Base-by-base conservation (phyloP, 495 filamentous ascomycete species). In the Chlorociboria aeruginascens region DNA sequence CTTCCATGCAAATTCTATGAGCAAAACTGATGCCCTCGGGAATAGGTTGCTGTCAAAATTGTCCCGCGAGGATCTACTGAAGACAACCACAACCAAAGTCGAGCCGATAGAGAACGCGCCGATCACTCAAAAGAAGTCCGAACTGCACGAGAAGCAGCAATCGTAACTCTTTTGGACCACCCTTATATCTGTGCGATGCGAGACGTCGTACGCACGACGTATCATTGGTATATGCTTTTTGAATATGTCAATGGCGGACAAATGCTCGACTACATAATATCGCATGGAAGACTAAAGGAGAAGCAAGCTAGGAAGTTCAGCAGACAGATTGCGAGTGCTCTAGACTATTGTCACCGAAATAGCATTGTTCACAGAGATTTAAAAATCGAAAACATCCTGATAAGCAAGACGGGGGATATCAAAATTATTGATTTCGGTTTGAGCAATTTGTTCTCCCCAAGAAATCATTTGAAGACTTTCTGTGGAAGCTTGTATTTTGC, bases 141-240 rank as follows among this genome's bases (percentile, higher is more conserved):
- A 43, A 99, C 93, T 11, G 89, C 90, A 42, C 80, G 92, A 53
- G 92, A 99, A 62, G 93, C 92, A 10, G 92, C 92, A 52, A 97
- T 99, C 55, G 92, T 97, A 50, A 94, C 86, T 25, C 81, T 99
- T 17, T 77, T 95, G 37, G 83, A 89, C 61, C 92, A 97, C 55
- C 93, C 92, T 4, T 95, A 96, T 62, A 94, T 98, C 49, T 99
- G 92, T 63, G 90, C 83, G 7, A 89, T 99, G 78, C 77, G 89
- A 50, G 92, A 99, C 66, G 87, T 95, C 11, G 79, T 96, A 44
- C 84, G 89, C 17, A 97, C 92, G 13, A 86, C 88, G 58, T 92
- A 95, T 65, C 92, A 99, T 63, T 99, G 92, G 92, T 99, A 99
- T 64, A 99, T 99, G 92, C 79, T 99, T 17, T 99, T 97, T 61